Conservation (phyloP, 108 stramenopile species). For the Cyclotella distinguenda region DNA sequence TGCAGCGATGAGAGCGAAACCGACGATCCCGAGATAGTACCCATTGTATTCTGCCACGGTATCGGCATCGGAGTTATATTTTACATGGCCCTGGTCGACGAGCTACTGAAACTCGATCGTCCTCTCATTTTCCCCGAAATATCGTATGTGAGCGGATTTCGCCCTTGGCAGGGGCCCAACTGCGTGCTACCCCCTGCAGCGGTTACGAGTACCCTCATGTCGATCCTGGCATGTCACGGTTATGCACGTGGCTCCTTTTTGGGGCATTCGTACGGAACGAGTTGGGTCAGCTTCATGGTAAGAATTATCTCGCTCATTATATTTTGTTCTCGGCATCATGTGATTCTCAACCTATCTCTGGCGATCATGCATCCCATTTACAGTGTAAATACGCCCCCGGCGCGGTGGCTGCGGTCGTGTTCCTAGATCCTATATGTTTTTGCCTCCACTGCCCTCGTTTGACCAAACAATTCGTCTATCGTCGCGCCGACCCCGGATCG, state of each 20-base stretch:
- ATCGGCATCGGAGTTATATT: constrained; percentile 81
- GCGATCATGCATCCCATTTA: constrained; percentile 24
- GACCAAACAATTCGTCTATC: constrained; percentile 82
- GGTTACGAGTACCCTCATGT: constrained; percentile 73
- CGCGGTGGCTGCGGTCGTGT: constrained; percentile 71
- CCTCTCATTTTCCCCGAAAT: constrained; percentile 83
- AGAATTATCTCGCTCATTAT: not conserved
- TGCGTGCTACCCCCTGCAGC: constrained; percentile 70
- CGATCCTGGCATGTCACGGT: constrained; percentile 78
- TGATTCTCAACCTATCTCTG: not conserved
- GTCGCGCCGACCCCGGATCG: constrained; percentile 73
- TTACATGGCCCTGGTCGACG: constrained; percentile 74
- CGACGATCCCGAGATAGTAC: constrained; percentile 41
- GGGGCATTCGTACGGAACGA: constrained; percentile 86
- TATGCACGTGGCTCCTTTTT: constrained; percentile 64
- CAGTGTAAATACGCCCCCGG: constrained; percentile 76
- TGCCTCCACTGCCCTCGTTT: constrained; percentile 73
- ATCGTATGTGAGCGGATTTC: constrained; percentile 79
- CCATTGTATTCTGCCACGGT: constrained; percentile 86
- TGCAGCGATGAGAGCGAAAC: constrained; percentile 12
- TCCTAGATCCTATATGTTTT: constrained; percentile 88
- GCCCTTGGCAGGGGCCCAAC: constrained; percentile 76
- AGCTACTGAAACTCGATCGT: constrained; percentile 60
- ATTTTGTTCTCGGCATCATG: too few species aligned
- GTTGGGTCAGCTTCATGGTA: constrained; percentile 70